Conservation (phyloP, 2,329 filamentous ascomycete species). For the Beauveria bassiana region DNA sequence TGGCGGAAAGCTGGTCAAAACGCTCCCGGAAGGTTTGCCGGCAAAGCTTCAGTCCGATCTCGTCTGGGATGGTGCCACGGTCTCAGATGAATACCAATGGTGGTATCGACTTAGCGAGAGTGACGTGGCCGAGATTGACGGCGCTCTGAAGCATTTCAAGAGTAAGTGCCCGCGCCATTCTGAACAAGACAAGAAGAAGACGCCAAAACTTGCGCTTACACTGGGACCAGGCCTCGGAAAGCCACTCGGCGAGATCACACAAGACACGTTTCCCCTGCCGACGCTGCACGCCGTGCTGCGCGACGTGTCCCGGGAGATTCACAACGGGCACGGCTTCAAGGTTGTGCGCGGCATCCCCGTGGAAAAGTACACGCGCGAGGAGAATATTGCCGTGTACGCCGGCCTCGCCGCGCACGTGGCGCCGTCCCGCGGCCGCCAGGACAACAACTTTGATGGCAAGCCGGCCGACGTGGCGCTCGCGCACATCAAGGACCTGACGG, state of each 20-base stretch:
- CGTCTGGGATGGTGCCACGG: constrained; percentile 48
- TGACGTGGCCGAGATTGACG: constrained; percentile 43
- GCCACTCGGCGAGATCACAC: constrained; percentile 34
- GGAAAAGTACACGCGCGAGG: constrained; percentile 42
- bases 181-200: neutral
- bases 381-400: constrained; percentile 52
- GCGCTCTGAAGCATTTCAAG: constrained; percentile 34
- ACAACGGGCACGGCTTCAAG: constrained; percentile 52
- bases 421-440: constrained; percentile 43
- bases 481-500: constrained; percentile 55
- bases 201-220: neutral
- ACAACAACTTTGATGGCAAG: constrained; percentile 36
- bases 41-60: constrained; percentile 38
- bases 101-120: constrained; percentile 38
- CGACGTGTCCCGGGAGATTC: constrained; percentile 44
- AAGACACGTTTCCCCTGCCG: constrained; percentile 48
- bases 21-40: constrained; percentile 44
- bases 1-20: constrained; percentile 29
- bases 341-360: constrained; percentile 52
- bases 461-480: constrained; percentile 44
- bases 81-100: constrained; percentile 44
- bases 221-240: constrained; percentile 19
- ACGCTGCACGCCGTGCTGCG: constrained; percentile 42
- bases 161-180: constrained; percentile 20
- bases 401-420: constrained; percentile 54